Evolutionary conservation across 805 yeast species (phyloP), one percentile per base, ranked within the genome.

Genomic region (Deakozyma indianensis): DNA sequence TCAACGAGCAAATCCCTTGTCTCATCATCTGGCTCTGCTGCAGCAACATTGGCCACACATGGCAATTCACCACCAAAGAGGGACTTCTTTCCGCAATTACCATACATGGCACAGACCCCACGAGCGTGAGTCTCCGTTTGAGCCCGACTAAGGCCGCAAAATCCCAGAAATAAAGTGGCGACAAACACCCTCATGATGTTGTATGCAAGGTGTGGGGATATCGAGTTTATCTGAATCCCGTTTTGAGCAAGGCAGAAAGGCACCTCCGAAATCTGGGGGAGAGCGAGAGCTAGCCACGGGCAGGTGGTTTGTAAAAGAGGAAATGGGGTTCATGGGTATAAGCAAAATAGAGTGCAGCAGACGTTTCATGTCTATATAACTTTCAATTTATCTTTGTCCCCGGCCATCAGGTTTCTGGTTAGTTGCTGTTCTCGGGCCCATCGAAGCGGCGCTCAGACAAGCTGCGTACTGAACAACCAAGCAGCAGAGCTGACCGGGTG

Each of bases 41-140:
- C 79, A 18, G 60, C 59, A 0, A 65, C 63, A 49, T 73, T 70
- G 22, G 71, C 73, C 0, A 86, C 81, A 58, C 95, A 84, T 0
- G 97, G 97, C 28, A 90, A 64, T 35, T 75, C 77, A 3, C 75
- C 63, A 0, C 96, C 96, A 61, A 88, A 87, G 4, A 82, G 59
- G 3, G 86, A 71, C 53, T 74, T 77, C 61, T 83, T 82, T 4
- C 96, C 97, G 59, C 97, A 86, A 23, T 56, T 51, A 24, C 65
- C 66, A 41, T 55, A 55, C 44, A 62, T 46, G 21, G 57, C 55
- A 53, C 66, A 62, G 11, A 32, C 28, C 3, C 57, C 57, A 7
- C 50, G 51, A 35, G 48, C 41, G 27, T 49, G 51, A 3, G 27
- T 16, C 65, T 32, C 38, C 16, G 38, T 32, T n/a, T 32, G 38